Evolutionary conservation across 2,329 filamentous ascomycete species (phyloP).

Genomic region (Cordyceps javanica): DNA sequence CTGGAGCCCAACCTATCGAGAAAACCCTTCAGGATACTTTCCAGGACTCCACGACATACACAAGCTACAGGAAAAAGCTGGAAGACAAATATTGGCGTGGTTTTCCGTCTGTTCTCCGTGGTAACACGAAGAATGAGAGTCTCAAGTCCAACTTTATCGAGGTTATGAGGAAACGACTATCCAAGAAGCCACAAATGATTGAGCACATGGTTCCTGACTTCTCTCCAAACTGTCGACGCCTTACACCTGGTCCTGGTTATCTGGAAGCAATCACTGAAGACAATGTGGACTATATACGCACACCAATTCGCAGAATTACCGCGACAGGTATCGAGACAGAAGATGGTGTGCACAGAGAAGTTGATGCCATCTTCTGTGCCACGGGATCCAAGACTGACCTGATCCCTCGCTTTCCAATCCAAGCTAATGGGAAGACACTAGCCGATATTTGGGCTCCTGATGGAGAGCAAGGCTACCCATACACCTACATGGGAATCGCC

Average conservation of each 20-base stretch:
- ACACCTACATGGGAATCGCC: slow-evolving; percentile 59
- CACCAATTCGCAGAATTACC: slow-evolving; percentile 52
- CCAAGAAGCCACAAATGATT: slow-evolving; percentile 48
- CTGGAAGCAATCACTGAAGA: slow-evolving; percentile 56
- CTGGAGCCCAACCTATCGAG: slow-evolving; percentile 49
- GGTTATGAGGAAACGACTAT: slow-evolving; percentile 46
- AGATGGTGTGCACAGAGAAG: slow-evolving; percentile 50
- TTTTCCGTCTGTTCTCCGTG: slow-evolving; percentile 48
- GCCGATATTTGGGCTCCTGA: slow-evolving; percentile 49
- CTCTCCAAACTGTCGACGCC: slow-evolving; percentile 56
- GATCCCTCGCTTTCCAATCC: slow-evolving; percentile 55
- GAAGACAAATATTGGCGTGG: slow-evolving; percentile 58
- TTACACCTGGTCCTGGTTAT: slow-evolving; percentile 62
- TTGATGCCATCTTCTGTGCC: slow-evolving; percentile 62
- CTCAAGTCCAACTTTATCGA: slow-evolving; percentile 41
- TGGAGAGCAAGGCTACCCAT: slow-evolving; percentile 54
- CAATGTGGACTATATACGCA: slow-evolving; percentile 57
- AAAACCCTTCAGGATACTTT: slow-evolving; percentile 53
- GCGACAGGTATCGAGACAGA: slow-evolving; percentile 52
- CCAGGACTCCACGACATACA: slow-evolving; percentile 53
- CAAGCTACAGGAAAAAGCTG: slow-evolving; percentile 50
- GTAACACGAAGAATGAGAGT: slow-evolving; percentile 42
- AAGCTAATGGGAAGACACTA: slow-evolving; percentile 48
- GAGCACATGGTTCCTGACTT: slow-evolving; percentile 55
- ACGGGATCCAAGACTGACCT: slow-evolving; percentile 59